These are phyloP conservation scores for Venturia asperata DNA, from an alignment of 2,329 filamentous ascomycete species.

Conservation along the genomic window DNA sequence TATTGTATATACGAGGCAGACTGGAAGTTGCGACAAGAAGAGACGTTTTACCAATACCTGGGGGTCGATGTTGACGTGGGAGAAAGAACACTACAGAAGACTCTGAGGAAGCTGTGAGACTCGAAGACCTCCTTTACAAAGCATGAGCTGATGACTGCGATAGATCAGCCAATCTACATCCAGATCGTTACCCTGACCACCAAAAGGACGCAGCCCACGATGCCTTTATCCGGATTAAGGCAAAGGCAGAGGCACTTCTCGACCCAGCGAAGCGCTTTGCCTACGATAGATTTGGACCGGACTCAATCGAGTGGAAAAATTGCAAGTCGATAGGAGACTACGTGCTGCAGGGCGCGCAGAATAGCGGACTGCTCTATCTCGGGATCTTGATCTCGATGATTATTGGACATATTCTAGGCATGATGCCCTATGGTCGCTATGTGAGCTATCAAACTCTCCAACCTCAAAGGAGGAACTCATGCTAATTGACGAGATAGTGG, in stretches of 20 bases:
- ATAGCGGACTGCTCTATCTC: conserved; percentile 55
- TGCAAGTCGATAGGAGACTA: conserved; percentile 67
- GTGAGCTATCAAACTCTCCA: conserved; percentile 27
- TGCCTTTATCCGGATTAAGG: conserved; percentile 71
- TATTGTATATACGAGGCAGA: conserved; percentile 94
- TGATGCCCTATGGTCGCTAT: conserved; percentile 58
- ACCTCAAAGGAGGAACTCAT: not conserved
- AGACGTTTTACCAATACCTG: conserved; percentile 74
- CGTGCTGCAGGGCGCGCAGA: conserved; percentile 58
- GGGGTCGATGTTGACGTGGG: conserved; percentile 60
- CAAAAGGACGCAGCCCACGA: conserved; percentile 39
- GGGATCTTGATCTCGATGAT: conserved; percentile 53
- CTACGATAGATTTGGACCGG: conserved; percentile 81
- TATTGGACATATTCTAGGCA: conserved; percentile 56
- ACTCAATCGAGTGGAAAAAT: conserved; percentile 57
- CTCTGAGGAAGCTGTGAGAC: conserved; percentile 63
- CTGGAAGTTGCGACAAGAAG: conserved; percentile 62
- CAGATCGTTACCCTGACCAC: conserved; percentile 48
- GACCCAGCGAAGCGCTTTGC: conserved; percentile 73
- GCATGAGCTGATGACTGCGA: not conserved
- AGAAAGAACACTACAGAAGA: conserved; percentile 72
- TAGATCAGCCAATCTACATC: conserved; percentile 58
- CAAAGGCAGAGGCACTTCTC: conserved; percentile 73
- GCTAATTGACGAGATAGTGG: conserved; percentile 30
- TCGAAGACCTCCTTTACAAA: not conserved